A percentile compares a stretch with the other conserved stretches of the same genome.
Evolutionary conservation across 352 stramenopile species (phyloP).

Genomic region (Globisporangium nagaii): DNA sequence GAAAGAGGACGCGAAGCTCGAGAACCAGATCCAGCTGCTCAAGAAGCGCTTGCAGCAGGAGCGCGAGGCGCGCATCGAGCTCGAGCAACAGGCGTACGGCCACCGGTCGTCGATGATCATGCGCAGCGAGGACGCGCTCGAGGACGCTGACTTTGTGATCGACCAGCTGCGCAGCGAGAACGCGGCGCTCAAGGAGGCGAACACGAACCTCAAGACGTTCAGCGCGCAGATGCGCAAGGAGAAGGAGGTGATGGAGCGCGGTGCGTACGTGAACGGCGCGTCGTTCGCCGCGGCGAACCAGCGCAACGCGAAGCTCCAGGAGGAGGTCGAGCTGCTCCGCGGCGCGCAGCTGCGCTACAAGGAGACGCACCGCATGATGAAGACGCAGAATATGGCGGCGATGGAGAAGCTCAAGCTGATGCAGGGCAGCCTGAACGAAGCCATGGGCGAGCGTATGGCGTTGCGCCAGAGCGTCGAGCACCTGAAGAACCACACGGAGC

Average conservation of each 20-base stretch:
- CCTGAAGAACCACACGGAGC: conserved; percentile 66
- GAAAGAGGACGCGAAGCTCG: conserved; percentile 93
- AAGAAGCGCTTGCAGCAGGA: conserved; percentile 91
- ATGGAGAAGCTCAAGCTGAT: conserved; percentile 83
- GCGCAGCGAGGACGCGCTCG: conserved; percentile 69
- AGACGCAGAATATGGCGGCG: conserved; percentile 69
- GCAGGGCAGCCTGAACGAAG: conserved; percentile 68
- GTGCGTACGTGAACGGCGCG: conserved; percentile 81
- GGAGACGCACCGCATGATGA: conserved; percentile 76
- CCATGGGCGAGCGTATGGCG: conserved; percentile 62
- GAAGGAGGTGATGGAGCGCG: conserved; percentile 87
- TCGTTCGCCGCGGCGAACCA: conserved; percentile 84
- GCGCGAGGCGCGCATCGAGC: conserved; percentile 75
- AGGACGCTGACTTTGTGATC: conserved; percentile 79
- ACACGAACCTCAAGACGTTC: conserved; percentile 79
- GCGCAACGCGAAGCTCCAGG: conserved; percentile 79
- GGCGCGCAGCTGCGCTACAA: conserved; percentile 53
- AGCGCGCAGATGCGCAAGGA: conserved; percentile 82
- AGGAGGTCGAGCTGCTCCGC: conserved; percentile 32
- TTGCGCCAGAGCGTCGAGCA: conserved; percentile 70
- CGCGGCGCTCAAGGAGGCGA: conserved; percentile 76
- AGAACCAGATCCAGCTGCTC: conserved; percentile 92
- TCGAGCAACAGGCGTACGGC: conserved; percentile 68
- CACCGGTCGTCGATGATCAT: conserved; percentile 73
- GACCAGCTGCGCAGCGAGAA: conserved; percentile 82